Evolutionary conservation across 2,329 filamentous ascomycete genomes (phyloP), one percentile per base, ranked within the genome.

Genomic region (Cercospora nicotianae): DNA sequence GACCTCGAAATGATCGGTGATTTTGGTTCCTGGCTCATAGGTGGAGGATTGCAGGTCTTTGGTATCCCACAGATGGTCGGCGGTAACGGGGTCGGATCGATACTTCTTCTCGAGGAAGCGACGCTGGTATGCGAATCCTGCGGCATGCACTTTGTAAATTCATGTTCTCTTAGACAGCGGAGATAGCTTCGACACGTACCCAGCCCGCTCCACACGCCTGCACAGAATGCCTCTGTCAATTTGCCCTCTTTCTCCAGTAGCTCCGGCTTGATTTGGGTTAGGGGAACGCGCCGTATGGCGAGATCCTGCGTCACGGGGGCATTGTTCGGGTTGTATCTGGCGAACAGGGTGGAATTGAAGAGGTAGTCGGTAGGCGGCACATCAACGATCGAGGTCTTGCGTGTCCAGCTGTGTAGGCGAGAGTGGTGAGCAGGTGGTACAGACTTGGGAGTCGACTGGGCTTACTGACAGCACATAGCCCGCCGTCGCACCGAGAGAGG

Each of bases 1-100:
- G 0, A 92, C 89, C 77, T 91, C 88, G 75, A 92, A 92, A 77
- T 92, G 90, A 75, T 92, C 89, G 3, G 87, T 90, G 66, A 92
- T 85, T 48, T 82, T 76, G 0, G 89, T 90, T 36, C 89, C 89
- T 45, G 84, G 81, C 20, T 88, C 84, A 75, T 91, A 92, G 9
- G 72, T 82, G 66, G 82, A 87, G n/a, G 79, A 72, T 5, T 82
- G 77, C 1, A 92, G 83, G 62, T 89, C 83, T 10, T 83, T 78
- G 3, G 77, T 80, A 2, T 84, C 83, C 88, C 90, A 92, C 1
- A 91, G 84, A 70, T 91, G 87, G 58, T 81, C 74, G 1, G 83
- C 81, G 0, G 88, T 90, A 45, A 85, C 81, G 8, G 86, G 83
- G 33, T 73, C 71, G 33, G 74, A 70, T 62, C 85, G 81, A 76